Conservation (phyloP, 352 stramenopile species). For the Phytophthora sp. region DNA sequence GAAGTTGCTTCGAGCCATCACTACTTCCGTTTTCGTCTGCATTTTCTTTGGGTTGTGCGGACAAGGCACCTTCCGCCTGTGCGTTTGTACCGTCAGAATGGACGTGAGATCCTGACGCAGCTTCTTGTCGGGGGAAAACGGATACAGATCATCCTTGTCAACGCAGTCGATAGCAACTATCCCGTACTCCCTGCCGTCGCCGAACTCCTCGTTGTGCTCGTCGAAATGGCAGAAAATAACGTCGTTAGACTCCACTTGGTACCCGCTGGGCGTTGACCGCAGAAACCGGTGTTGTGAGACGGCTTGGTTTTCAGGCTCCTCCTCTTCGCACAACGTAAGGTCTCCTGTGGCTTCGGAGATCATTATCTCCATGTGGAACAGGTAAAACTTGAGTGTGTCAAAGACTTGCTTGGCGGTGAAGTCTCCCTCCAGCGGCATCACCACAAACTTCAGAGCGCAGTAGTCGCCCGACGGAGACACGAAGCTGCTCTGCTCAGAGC, state of each 20-base stretch:
- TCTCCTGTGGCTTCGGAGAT: constrained; percentile 43
- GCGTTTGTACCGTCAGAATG: constrained; percentile 28
- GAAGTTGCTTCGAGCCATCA: constrained; percentile 43
- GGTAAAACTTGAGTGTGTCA: constrained; percentile 33
- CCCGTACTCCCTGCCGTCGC: constrained; percentile 24
- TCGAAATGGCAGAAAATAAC: constrained; percentile 34
- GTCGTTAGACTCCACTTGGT: constrained; percentile 40
- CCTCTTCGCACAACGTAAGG: constrained; percentile 34
- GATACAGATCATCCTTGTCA: constrained; percentile 43
- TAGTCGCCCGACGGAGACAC: constrained; percentile 31
- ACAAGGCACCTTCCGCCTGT: constrained; percentile 16
- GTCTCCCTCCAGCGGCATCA: constrained; percentile 28
- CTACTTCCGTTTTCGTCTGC: constrained; percentile 31
- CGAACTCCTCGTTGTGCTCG: constrained; percentile 28
- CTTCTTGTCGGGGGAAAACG: constrained; percentile 27
- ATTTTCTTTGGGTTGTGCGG: constrained; percentile 13
- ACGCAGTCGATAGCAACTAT: constrained; percentile 37
- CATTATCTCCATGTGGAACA: constrained; percentile 47
- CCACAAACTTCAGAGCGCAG: constrained; percentile 33
- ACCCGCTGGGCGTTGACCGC: constrained; percentile 27
- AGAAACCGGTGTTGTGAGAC: constrained; percentile 34
- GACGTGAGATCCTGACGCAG: constrained; percentile 43
- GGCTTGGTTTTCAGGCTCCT: constrained; percentile 12
- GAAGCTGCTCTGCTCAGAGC: constrained; percentile 27
- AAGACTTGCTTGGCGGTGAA: constrained; percentile 29